These are phyloP conservation scores for Aspergillus sp. DNA, from an alignment of 2,329 filamentous ascomycete genomes.

Conservation along the genomic window DNA sequence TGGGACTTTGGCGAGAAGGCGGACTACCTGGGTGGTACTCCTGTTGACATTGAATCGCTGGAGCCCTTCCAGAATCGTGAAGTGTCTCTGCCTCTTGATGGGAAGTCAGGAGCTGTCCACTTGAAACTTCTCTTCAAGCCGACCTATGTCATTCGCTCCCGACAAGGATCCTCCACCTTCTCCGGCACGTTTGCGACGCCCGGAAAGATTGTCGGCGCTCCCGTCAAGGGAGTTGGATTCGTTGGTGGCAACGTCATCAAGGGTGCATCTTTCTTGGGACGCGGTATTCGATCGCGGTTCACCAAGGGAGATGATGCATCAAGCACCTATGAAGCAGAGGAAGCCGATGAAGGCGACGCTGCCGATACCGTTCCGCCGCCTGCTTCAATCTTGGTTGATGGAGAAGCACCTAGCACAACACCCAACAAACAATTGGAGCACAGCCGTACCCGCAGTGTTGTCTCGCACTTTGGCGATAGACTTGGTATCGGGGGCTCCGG, in stretches of 20 bases:
- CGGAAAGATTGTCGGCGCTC: slow-evolving; percentile 86
- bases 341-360: slow-evolving; percentile 12
- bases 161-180: slow-evolving; percentile 90
- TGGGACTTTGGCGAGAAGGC: slow-evolving; percentile 97
- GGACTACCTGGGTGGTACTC: slow-evolving; percentile 75
- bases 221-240: slow-evolving; percentile 85
- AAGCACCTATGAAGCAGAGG: slow-evolving; percentile 18
- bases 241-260: slow-evolving; percentile 81
- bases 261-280: slow-evolving; percentile 84
- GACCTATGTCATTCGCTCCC: slow-evolving; percentile 78
- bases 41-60: slow-evolving; percentile 71
- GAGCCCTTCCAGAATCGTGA: slow-evolving; percentile 83
- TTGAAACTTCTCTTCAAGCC: slow-evolving; percentile 88
- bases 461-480: slow-evolving; percentile 45
- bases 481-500: slow-evolving; percentile 49
- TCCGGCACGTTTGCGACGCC: slow-evolving; percentile 82
- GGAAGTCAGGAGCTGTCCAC: slow-evolving; percentile 79
- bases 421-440: slow-evolving; percentile 34
- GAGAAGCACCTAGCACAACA: slow-evolving; percentile 13
- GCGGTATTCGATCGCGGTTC: slow-evolving; percentile 61
- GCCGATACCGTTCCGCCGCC: slow-evolving; percentile 13
- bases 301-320: slow-evolving; percentile 51
- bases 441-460: slow-evolving; percentile 44
- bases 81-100: slow-evolving; percentile 70
- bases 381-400: slow-evolving; percentile 25